Evolutionary conservation across 768 basidiomycete species (phyloP).

Genomic region (Asterophora lycoperdoides): DNA sequence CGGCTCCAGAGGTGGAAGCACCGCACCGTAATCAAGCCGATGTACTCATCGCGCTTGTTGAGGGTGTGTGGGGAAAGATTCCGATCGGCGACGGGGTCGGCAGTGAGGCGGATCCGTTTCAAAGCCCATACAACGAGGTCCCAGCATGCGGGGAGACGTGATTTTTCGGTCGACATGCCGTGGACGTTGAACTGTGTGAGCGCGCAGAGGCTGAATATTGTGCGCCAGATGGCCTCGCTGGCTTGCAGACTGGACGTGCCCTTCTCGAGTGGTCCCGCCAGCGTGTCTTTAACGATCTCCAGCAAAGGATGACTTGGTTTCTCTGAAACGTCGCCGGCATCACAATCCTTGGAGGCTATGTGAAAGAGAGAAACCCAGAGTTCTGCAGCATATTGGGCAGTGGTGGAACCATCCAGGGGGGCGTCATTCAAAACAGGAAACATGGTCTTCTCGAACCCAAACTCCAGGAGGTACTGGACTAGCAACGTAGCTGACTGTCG

Average conservation of each 20-base stretch:
- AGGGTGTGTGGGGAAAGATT: conserved; percentile 33
- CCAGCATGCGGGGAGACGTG: conserved; percentile 60
- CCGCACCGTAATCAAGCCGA: conserved; percentile 63
- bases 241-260: conserved; percentile 18
- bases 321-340: conserved; percentile 10
- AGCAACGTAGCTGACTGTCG: conserved; percentile 34
- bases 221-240: conserved; percentile 72
- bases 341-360: conserved; percentile 31
- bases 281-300: conserved; percentile 34
- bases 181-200: conserved; percentile 73
- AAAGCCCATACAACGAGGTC: conserved; percentile 55
- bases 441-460: conserved; percentile 48
- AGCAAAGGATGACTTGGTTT: conserved; percentile 38
- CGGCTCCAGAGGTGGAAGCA: conserved; percentile 67
- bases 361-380: conserved; percentile 75
- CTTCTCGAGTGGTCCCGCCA: conserved; percentile 19
- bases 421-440: conserved; percentile 31
- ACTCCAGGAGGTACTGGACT: conserved; percentile 46
- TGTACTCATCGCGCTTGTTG: conserved; percentile 63
- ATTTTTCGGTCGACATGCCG: conserved; percentile 32
- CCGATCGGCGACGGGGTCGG: conserved; percentile 41
- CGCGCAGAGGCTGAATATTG: conserved; percentile 63
- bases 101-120: conserved; percentile 51
- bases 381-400: conserved; percentile 48
- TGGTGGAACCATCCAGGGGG: conserved; percentile 31